Evolutionary conservation across 768 basidiomycete species (phyloP).

Genomic region (Auriculariales sp.): DNA sequence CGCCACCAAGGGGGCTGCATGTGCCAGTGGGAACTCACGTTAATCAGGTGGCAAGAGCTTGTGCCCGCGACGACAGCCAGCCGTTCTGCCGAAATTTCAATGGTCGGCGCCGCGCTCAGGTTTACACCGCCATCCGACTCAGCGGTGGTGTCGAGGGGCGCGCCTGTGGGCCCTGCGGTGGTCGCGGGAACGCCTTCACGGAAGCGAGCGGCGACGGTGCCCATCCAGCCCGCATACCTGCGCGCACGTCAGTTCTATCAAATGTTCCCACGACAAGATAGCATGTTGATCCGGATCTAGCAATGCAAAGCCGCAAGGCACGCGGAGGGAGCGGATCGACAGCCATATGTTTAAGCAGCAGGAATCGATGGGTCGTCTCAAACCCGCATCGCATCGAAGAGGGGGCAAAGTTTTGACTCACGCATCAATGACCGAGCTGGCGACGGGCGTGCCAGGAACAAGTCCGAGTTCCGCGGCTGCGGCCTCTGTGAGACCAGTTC

Average conservation of each 20-base stretch:
- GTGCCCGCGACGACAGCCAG: constrained; percentile 93
- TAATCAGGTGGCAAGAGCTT: constrained; percentile 89
- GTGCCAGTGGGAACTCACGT: constrained; percentile 29
- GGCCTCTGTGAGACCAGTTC: constrained; percentile 57
- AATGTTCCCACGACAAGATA: too few relatives aligned
- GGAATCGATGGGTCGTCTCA: too few relatives aligned
- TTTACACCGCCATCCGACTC: too few relatives aligned
- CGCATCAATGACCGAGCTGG: constrained; percentile 93
- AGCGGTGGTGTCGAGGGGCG: neutral
- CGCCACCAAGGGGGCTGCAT: neutral
- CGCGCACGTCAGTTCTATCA: too few relatives aligned
- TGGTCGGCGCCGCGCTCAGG: constrained; percentile 39
- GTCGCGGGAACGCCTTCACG: constrained; percentile 30
- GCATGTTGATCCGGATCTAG: too few relatives aligned
- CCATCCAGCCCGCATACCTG: constrained; percentile 93
- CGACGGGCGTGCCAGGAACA: constrained; percentile 75
- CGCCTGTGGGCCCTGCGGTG: constrained; percentile 21
- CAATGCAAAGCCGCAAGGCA: too few relatives aligned
- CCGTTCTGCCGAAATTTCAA: constrained; percentile 67
- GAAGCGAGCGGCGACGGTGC: constrained; percentile 77
- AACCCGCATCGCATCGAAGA: too few relatives aligned
- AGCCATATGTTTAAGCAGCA: too few relatives aligned
- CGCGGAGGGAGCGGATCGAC: too few relatives aligned
- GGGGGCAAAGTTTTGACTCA: constrained; percentile 23
- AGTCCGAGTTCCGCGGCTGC: constrained; percentile 83